Percentiles rank a stretch among this genome's conserved stretches.
These are phyloP conservation scores for Aspergillus sp. DNA, from an alignment of 2,329 filamentous ascomycete genomes.

Conservation along the genomic window DNA sequence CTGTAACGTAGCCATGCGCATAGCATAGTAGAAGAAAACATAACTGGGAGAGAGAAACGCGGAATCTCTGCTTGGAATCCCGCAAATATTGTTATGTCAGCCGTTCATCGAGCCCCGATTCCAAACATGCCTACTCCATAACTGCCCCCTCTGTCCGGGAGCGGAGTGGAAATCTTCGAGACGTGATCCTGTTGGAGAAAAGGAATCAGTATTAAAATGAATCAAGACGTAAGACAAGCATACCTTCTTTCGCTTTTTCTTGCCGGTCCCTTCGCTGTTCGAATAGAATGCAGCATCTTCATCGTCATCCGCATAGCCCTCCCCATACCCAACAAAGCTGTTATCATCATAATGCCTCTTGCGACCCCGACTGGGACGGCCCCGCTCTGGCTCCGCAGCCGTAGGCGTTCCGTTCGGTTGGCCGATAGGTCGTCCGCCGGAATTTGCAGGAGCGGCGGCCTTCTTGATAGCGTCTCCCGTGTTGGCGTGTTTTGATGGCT, in stretches of 20 bases:
- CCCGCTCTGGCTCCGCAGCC: slow-evolving; percentile 38
- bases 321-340: slow-evolving; percentile 57
- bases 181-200: slow-evolving; percentile 43
- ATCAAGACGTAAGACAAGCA: slow-evolving; percentile 14
- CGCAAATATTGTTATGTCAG: slow-evolving; percentile 19
- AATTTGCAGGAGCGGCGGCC: slow-evolving; percentile 28
- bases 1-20: slow-evolving; percentile 28
- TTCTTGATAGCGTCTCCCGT: slow-evolving; percentile 39
- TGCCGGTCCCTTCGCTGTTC: slow-evolving; percentile 48
- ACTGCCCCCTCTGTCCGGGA: slow-evolving; percentile 46
- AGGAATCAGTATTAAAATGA: slow-evolving; percentile 19
- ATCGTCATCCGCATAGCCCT: slow-evolving; percentile 56
- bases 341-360: slow-evolving; percentile 57
- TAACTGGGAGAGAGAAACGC: slow-evolving; percentile 17
- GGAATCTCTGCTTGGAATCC: slow-evolving; percentile 27
- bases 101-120: slow-evolving; percentile 47
- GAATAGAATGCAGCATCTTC: slow-evolving; percentile 50
- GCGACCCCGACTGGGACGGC: slow-evolving; percentile 50
- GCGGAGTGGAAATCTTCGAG: slow-evolving; percentile 43
- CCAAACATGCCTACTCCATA: slow-evolving; percentile 52
- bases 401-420: slow-evolving; percentile 35
- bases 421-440: slow-evolving; percentile 28
- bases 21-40: slow-evolving; percentile 24
- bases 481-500: slow-evolving; percentile 41
- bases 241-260: slow-evolving; percentile 57